Evolutionary conservation across 1,284 basidiomycete species (phyloP).

Genomic region (Apiotrichum gamsii): DNA sequence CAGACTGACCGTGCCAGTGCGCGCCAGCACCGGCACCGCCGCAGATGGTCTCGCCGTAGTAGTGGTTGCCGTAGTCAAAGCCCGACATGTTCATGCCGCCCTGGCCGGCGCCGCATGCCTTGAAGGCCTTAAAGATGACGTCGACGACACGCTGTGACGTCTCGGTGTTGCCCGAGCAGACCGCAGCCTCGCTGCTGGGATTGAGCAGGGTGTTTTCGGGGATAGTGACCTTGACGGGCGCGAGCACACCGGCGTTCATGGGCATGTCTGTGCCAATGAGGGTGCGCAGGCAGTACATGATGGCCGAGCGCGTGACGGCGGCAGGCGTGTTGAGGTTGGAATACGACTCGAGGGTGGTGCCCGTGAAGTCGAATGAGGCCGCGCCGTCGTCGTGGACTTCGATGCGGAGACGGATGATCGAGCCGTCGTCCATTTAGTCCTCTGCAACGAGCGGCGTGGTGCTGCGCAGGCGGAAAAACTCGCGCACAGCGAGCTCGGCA

Average conservation of each 20-base stretch:
- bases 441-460: slow-evolving; percentile 55
- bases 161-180: slow-evolving; percentile 67
- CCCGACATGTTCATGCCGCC: slow-evolving; percentile 61
- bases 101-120: slow-evolving; percentile 86
- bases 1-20: slow-evolving; percentile 80
- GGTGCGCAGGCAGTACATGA: slow-evolving; percentile 65
- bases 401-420: slow-evolving; percentile 73
- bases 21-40: slow-evolving; percentile 91
- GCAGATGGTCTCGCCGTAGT: slow-evolving; percentile 52
- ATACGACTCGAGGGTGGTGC: slow-evolving; percentile 80
- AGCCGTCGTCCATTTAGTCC: slow-evolving; percentile 64
- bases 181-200: slow-evolving; percentile 78
- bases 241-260: slow-evolving; percentile 84
- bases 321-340: slow-evolving; percentile 87
- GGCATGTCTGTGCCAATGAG: slow-evolving; percentile 64
- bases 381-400: slow-evolving; percentile 73
- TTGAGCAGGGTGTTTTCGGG: slow-evolving; percentile 72
- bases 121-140: slow-evolving; percentile 86
- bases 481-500: slow-evolving; percentile 81
- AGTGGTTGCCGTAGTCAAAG: slow-evolving; percentile 8
- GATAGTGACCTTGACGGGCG: slow-evolving; percentile 59
- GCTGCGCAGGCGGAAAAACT: slow-evolving; percentile 61
- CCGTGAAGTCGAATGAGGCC: slow-evolving; percentile 80
- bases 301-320: slow-evolving; percentile 82
- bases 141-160: slow-evolving; percentile 91